Evolutionary conservation across 2,329 filamentous ascomycete genomes (phyloP).

Genomic region (Scedosporium boydii): DNA sequence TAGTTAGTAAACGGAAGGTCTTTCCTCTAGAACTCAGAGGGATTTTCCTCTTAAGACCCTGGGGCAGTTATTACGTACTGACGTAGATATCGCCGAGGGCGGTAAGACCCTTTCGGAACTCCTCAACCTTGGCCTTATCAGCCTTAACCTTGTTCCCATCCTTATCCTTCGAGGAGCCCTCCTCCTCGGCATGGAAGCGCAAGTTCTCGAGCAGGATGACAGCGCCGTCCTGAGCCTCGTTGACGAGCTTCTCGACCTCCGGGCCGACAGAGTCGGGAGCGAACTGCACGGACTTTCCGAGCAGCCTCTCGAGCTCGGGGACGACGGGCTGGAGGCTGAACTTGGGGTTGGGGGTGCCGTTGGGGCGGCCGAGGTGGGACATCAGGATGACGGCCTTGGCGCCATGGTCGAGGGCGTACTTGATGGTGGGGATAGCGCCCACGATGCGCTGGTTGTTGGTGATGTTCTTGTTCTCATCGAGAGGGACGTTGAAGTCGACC

Average conservation of each 20-base stretch:
- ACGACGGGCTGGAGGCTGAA: constrained; percentile 93
- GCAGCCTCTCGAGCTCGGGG: constrained; percentile 81
- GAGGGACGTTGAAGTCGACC: constrained; percentile 99
- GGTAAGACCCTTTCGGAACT: constrained; percentile 93
- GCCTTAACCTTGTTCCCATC: constrained; percentile 98
- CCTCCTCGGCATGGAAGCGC: constrained; percentile 96
- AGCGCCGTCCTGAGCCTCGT: constrained; percentile 69
- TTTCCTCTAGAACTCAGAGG: background rate
- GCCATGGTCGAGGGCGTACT: constrained; percentile 81
- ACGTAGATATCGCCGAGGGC: constrained; percentile 91
- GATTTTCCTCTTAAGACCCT: background rate
- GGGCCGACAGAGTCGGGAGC: constrained; percentile 83
- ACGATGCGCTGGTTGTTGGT: constrained; percentile 99
- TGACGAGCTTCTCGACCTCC: constrained; percentile 83
- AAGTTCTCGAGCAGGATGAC: constrained; percentile 94
- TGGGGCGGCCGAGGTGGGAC: constrained; percentile 95
- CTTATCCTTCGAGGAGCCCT: constrained; percentile 88
- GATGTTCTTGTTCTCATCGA: constrained; percentile 84
- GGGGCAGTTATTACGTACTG: constrained; percentile 50
- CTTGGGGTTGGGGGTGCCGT: constrained; percentile 82
- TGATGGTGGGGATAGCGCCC: constrained; percentile 90
- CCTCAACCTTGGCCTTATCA: constrained; percentile 81
- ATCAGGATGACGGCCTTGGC: constrained; percentile 93
- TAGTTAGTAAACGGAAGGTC: background rate
- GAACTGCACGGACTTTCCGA: constrained; percentile 77